Conservation (phyloP, 352 stramenopile species). For the Phytophthora parvispora region DNA sequence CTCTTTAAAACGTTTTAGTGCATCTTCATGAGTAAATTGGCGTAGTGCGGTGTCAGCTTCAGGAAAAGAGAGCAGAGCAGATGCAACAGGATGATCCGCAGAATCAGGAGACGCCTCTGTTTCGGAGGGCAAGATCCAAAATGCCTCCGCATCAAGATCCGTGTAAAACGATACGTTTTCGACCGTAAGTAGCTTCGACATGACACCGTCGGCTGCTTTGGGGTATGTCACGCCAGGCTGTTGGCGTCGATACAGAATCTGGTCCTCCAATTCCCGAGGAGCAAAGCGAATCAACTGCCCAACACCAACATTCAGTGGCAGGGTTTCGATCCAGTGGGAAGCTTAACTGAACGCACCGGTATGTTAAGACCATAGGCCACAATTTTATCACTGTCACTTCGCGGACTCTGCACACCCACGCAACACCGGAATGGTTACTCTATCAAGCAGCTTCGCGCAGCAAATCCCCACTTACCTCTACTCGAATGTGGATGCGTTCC, state of each 20-base stretch:
- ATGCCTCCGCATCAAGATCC: constrained; percentile 55
- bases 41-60: neutral
- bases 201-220: constrained; percentile 21
- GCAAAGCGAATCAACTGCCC: constrained; percentile 65
- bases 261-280: constrained; percentile 57
- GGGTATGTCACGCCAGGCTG: constrained; percentile 65
- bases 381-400: constrained; percentile 40
- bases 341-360: constrained; percentile 36
- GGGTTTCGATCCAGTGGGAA: neutral
- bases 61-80: neutral
- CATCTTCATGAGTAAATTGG: constrained; percentile 17
- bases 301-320: constrained; percentile 1
- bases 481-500: constrained; percentile 72
- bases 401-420: constrained; percentile 45
- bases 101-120: neutral
- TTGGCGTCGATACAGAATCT: constrained; percentile 69
- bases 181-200: constrained; percentile 71
- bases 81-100: constrained; percentile 3
- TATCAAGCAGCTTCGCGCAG: neutral
- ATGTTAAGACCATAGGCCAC: constrained; percentile 72
- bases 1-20: constrained; percentile 48
- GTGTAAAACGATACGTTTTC: constrained; percentile 75
- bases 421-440: neutral
- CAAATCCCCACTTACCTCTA: constrained; percentile 51
- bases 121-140: constrained; percentile 15